These are phyloP conservation scores for Rhizopus sp. DNA, from an alignment of 371 early-diverging fungal species.

Conservation along the genomic window DNA sequence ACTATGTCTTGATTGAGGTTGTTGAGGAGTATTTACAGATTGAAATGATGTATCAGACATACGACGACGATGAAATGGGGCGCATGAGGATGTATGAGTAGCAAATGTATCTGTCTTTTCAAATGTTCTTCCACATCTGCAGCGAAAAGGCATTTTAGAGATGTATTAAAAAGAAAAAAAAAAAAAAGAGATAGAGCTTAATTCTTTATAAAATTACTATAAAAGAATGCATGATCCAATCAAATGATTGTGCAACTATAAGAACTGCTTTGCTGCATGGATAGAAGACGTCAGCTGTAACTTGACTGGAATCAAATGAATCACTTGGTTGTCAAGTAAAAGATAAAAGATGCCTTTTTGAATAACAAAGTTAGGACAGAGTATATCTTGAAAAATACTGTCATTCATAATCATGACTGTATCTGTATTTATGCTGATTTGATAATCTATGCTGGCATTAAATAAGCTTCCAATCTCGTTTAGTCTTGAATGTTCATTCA, in stretches of 20 bases:
- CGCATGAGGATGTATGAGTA: slow-evolving; percentile 50
- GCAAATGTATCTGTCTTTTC: slow-evolving; percentile 56
- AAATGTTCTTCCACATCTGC: slow-evolving; percentile 58
- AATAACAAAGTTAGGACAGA: slow-evolving; percentile 27
- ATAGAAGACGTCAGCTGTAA: background rate
- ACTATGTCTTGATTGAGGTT: slow-evolving; percentile 19
- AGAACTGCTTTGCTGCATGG: no score
- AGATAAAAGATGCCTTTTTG: slow-evolving; percentile 35
- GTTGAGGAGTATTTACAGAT: slow-evolving; percentile 17
- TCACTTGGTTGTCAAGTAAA: background rate
- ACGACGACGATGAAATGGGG: slow-evolving; percentile 50
- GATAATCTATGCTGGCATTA: no score
- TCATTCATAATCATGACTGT: no score
- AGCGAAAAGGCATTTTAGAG: slow-evolving; percentile 53
- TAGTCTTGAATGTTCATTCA: no score
- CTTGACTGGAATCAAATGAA: slow-evolving; percentile 4
- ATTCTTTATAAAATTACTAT: slow-evolving; percentile 7
- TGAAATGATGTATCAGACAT: slow-evolving; percentile 40
- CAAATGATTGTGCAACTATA: background rate
- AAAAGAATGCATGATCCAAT: slow-evolving; percentile 18
- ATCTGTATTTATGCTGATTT: no score
- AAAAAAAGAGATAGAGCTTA: slow-evolving; percentile 13
- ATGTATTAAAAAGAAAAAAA: slow-evolving; percentile 11
- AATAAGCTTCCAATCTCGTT: no score
- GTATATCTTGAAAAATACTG: slow-evolving; percentile 27